These are phyloP conservation scores for Salix purpurea DNA, from an alignment of 345 rosid species.

Conservation along the genomic window DNA sequence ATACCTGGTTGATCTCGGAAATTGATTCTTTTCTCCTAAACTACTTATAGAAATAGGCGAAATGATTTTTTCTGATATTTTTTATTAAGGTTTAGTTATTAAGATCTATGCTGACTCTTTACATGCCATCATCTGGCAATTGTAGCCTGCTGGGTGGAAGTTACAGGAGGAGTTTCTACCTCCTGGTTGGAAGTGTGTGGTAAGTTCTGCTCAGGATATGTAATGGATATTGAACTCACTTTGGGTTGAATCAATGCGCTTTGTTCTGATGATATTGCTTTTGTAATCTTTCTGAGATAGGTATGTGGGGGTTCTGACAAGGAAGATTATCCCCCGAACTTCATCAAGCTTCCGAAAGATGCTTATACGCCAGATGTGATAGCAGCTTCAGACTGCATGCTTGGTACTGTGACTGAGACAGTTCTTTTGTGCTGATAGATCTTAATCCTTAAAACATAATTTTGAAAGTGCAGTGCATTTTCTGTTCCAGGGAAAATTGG, in stretches of 20 bases:
- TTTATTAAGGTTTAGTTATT: no score
- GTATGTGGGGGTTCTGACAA: constrained; percentile 95
- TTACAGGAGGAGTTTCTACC: constrained; percentile 83
- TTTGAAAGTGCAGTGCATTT: constrained; percentile 7
- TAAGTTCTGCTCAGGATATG: constrained; percentile 29
- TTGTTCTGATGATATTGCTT: not conserved
- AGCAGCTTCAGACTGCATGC: constrained; percentile 99
- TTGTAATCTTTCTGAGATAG: constrained; percentile 35
- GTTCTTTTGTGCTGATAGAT: constrained; percentile 14
- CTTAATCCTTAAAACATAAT: not conserved
- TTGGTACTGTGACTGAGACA: constrained; percentile 54
- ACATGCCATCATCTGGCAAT: no score
- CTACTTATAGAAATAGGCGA: no score
- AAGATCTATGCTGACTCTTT: no score
- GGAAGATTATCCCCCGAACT: constrained; percentile 81
- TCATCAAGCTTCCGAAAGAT: constrained; percentile 84
- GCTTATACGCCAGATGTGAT: constrained; percentile 97
- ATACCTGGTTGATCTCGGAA: no score
- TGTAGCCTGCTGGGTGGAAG: constrained; percentile 97
- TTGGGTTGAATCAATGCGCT: no score
- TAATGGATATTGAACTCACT: not conserved
- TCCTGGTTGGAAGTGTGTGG: constrained; percentile 92
- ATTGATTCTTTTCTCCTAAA: no score
- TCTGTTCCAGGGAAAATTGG: constrained; percentile 88
- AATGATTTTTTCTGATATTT: no score